A percentile compares a stretch with the other conserved stretches of the same genome.
These are phyloP conservation scores for Plasmodium vinckei DNA, from an alignment of 169 alveolate species.

Conservation along the genomic window DNA sequence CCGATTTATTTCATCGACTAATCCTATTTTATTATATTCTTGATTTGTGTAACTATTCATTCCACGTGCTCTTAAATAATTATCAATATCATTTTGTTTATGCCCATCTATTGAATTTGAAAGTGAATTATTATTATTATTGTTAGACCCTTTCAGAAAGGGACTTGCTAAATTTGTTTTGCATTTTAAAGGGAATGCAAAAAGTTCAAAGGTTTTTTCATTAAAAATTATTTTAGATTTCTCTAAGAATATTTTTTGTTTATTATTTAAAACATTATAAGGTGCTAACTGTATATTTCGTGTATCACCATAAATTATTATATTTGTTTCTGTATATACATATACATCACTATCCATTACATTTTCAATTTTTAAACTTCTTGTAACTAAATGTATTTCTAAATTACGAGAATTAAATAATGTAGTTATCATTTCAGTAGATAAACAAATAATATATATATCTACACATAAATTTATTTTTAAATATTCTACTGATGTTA, in stretches of 20 bases:
- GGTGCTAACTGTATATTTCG: constrained; percentile 69
- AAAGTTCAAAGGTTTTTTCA: constrained; percentile 40
- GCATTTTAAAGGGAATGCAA: constrained; percentile 67
- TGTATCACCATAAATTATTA: constrained; percentile 67
- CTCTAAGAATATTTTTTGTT: constrained; percentile 20
- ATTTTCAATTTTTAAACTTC: constrained; percentile 50
- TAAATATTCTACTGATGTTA: constrained; percentile 31
- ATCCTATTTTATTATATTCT: not conserved
- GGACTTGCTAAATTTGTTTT: constrained; percentile 5
- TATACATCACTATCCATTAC: constrained; percentile 57
- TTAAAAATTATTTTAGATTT: constrained; percentile 13
- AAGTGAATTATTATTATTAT: not conserved
- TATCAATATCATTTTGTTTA: not conserved
- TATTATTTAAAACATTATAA: constrained; percentile 35
- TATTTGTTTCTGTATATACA: constrained; percentile 70
- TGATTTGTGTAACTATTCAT: not conserved
- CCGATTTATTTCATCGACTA: not conserved
- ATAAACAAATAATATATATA: constrained; percentile 34
- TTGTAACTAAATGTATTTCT: constrained; percentile 58
- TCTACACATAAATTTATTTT: constrained; percentile 42
- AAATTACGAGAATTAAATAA: constrained; percentile 35
- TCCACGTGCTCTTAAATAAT: not conserved
- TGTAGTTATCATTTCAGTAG: constrained; percentile 38
- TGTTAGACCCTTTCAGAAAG: not conserved
- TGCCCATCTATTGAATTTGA: not conserved